Evolutionary conservation across 2,329 filamentous ascomycete species (phyloP).

Genomic region (Aspergillus bombycis): DNA sequence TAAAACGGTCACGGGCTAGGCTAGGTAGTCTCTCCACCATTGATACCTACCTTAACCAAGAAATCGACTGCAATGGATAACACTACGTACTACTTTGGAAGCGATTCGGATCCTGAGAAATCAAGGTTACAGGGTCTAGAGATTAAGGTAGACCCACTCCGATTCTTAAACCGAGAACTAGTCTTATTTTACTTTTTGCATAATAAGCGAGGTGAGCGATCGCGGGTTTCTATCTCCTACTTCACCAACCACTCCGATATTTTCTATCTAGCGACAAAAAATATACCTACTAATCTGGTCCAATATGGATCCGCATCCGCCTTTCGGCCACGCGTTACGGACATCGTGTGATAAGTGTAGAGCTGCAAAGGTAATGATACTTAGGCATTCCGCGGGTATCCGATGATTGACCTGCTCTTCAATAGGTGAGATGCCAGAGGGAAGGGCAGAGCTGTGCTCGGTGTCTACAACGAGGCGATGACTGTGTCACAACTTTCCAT

Average conservation of each 20-base stretch:
- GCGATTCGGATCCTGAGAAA: neutral
- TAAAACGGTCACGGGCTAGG: neutral
- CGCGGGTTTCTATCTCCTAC: neutral
- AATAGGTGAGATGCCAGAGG: conserved; percentile 1
- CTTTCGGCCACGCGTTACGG: neutral
- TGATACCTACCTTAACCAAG: neutral
- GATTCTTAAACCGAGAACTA: neutral
- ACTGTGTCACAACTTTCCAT: conserved; percentile 1
- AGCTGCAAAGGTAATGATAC: neutral
- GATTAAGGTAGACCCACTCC: neutral
- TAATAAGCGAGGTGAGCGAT: neutral
- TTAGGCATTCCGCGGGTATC: neutral
- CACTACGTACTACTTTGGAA: neutral
- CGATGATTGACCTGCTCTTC: neutral
- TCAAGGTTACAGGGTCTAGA: neutral
- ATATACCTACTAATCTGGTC: neutral
- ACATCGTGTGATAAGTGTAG: conserved; percentile 3
- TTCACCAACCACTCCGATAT: neutral
- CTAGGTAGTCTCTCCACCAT: neutral
- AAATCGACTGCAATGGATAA: neutral
- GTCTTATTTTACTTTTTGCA: neutral
- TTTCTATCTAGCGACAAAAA: neutral
- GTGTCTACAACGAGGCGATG: neutral
- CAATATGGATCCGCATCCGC: neutral
- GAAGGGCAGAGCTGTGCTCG: neutral